Percentiles rank a stretch among this genome's conserved stretches.
Conservation (phyloP, 1,284 basidiomycete genomes). For the Coniferiporia weirii region DNA sequence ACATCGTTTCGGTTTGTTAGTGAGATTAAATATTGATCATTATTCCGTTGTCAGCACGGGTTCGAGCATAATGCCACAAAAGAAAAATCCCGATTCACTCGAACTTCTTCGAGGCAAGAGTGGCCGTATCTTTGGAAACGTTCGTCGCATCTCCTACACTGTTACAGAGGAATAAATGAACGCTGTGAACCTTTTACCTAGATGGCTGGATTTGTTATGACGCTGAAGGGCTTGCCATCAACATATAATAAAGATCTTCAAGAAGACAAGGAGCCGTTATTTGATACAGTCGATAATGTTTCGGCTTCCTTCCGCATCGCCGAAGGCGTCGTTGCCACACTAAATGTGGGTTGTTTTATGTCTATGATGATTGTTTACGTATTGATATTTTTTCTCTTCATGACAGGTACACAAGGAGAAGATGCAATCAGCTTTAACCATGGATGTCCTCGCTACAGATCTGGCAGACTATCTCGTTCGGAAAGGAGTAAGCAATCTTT, state of each 20-base stretch:
- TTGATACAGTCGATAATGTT: slow-evolving; percentile 89
- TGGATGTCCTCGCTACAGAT: slow-evolving; percentile 97
- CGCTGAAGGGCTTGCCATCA: slow-evolving; percentile 93
- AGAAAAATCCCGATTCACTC: slow-evolving; percentile 97
- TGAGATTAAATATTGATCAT: slow-evolving; percentile 1
- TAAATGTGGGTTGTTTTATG: slow-evolving; percentile 58
- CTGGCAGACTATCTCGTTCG: slow-evolving; percentile 97
- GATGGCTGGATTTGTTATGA: slow-evolving; percentile 99
- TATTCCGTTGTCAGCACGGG: slow-evolving; percentile 64
- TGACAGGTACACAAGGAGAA: slow-evolving; percentile 78
- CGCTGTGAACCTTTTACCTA: slow-evolving; percentile 26
- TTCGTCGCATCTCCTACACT: slow-evolving; percentile 30
- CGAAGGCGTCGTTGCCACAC: slow-evolving; percentile 89
- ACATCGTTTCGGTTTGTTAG: slow-evolving; percentile 15
- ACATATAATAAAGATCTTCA: slow-evolving; percentile 99
- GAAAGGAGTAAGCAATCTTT: slow-evolving; percentile 73
- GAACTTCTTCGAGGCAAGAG: slow-evolving; percentile 94
- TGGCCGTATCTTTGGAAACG: slow-evolving; percentile 91
- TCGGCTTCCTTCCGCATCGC: slow-evolving; percentile 89
- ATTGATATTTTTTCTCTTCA: neutral
- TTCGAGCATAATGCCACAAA: slow-evolving; percentile 99
- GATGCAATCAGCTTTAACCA: slow-evolving; percentile 88
- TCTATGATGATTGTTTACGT: neutral
- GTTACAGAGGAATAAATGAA: no score
- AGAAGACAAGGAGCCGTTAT: slow-evolving; percentile 97